These are phyloP conservation scores for Parastagonospora avenae DNA, from an alignment of 2,329 filamentous ascomycete species.

Conservation along the genomic window DNA sequence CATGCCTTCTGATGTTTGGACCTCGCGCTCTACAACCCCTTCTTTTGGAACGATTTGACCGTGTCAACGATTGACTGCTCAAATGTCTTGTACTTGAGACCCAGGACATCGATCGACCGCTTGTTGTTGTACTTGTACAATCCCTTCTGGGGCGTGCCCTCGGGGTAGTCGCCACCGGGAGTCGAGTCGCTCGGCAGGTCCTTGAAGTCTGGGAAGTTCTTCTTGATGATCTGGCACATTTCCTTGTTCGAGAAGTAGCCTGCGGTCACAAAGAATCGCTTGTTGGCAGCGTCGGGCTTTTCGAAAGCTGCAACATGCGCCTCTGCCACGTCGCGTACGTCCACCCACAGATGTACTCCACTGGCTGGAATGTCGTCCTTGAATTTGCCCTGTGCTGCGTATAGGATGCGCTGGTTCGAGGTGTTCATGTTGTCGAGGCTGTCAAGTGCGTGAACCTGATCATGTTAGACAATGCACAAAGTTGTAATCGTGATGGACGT, in stretches of 20 bases:
- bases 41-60: conserved; percentile 65
- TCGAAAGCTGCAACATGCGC: conserved; percentile 66
- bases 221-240: conserved; percentile 61
- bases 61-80: conserved; percentile 66
- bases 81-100: conserved; percentile 63
- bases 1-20: background rate
- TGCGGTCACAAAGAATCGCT: conserved; percentile 66
- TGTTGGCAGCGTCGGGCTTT: conserved; percentile 61
- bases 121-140: conserved; percentile 59
- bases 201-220: conserved; percentile 60
- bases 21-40: conserved; percentile 48
- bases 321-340: conserved; percentile 62
- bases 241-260: conserved; percentile 66
- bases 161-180: conserved; percentile 53
- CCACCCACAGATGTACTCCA: conserved; percentile 56
- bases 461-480: conserved; percentile 10
- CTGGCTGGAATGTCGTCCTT: conserved; percentile 64
- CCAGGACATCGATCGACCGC: conserved; percentile 61
- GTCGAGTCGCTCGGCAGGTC: conserved; percentile 53
- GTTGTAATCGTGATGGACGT: conserved; percentile 7
- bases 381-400: conserved; percentile 67
- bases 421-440: conserved; percentile 71
- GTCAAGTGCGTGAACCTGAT: conserved; percentile 61
- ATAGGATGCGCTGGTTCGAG: conserved; percentile 70
- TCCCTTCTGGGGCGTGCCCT: conserved; percentile 50